A percentile compares a stretch with the other conserved stretches of the same genome.
These are phyloP conservation scores for Megacollybia marginata DNA, from an alignment of 768 basidiomycete genomes.

Conservation along the genomic window DNA sequence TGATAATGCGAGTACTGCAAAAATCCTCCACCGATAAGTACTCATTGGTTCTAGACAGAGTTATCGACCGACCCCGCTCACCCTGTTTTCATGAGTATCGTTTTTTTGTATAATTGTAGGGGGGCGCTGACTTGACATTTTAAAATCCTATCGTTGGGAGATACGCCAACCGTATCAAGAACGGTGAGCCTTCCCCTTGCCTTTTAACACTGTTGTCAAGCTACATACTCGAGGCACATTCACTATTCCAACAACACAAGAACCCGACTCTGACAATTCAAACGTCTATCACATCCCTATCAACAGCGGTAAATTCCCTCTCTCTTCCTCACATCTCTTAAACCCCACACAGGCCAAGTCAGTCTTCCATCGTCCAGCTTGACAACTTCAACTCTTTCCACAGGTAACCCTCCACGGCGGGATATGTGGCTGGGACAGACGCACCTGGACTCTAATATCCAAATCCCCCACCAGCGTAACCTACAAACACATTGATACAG, in stretches of 20 bases:
- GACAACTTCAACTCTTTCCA: conserved; percentile 4
- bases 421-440: conserved; percentile 49
- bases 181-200: too few relatives aligned
- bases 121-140: not conserved
- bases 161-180: conserved; percentile 33
- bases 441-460: conserved; percentile 44
- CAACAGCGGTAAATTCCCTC: conserved; percentile 27
- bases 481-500: conserved; percentile 43
- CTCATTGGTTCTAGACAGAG: conserved; percentile 17
- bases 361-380: not conserved
- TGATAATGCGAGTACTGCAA: conserved; percentile 33
- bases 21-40: not conserved
- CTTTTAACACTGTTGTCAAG: too few relatives aligned
- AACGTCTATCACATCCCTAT: conserved; percentile 45
- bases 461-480: conserved; percentile 40
- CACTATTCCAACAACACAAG: conserved; percentile 43
- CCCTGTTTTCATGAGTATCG: conserved; percentile 30
- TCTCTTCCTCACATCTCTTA: not conserved
- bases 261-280: conserved; percentile 32
- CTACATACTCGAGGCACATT: conserved; percentile 40
- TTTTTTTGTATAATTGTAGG: conserved; percentile 9
- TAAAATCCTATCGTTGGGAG: conserved; percentile 31
- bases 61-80: conserved; percentile 38
- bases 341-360: conserved; percentile 14
- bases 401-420: conserved; percentile 52